Base-by-base conservation (phyloP, 495 filamentous ascomycete genomes). In the Hypoxylon fuscum region DNA sequence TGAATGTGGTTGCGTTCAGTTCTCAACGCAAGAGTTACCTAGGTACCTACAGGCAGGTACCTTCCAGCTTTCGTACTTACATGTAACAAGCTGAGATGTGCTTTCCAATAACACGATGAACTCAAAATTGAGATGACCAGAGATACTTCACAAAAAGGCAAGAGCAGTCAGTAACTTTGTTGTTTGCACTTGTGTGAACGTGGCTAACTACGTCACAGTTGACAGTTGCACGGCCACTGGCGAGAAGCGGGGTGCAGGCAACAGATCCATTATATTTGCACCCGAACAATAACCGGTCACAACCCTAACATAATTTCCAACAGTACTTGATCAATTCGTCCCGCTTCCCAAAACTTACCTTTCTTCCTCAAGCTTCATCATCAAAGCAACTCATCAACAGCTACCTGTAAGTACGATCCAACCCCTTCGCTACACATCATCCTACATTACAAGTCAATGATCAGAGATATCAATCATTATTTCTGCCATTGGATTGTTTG, bases 211-310 rank as follows among this genome's bases (percentile, higher is more conserved):
- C n/a, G n/a, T n/a, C n/a, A n/a, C n/a, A n/a, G n/a, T n/a, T n/a
- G n/a, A n/a, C n/a, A 27, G 25, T 27, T 3, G 8, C 25, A 4
- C 8, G 8, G 25, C 25, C 25, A 27, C n/a, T 27, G 25, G 4
- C 8, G 8, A 11, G 31, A 18, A 29, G 23, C 20, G n/a, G 43
- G 44, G 47, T 46, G 43, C 49, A 41, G n/a, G n/a, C 43, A 38
- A 35, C 42, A 42, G 35, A 50, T 18, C 54, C 50, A 48, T 41
- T 56, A 18, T 50, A 57, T 52, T 54, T 67, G 51, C 55, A 64
- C 27, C 69, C 69, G 69, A 64, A 51, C 47, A 59, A 64, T 46
- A 72, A 31, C 63, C 66, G 69, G 59, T 69, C 69, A 72, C 62
- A 72, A 65, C 69, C 69, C 64, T 66, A 69, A 72, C 59, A 50